phyloP scores from a whole-genome alignment of 1,284 basidiomycete genomes.

The Cryptococcus sp. region DNA sequence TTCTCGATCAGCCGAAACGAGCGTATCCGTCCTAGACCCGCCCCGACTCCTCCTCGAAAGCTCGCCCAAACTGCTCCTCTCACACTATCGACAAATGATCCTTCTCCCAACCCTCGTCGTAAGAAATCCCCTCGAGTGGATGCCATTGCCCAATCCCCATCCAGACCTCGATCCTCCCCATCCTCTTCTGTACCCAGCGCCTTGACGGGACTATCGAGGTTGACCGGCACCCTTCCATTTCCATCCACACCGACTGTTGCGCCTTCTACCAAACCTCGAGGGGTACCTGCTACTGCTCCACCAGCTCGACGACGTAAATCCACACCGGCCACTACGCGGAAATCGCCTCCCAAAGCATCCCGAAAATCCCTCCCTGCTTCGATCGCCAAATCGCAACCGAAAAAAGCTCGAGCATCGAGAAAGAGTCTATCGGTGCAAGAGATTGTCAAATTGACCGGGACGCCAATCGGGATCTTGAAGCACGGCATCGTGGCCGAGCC shows the following conservation, averaged over 20 bases:
- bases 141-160: neutral
- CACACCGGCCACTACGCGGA: neutral
- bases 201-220: neutral
- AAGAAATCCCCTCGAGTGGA: conserved; percentile 2
- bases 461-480: neutral
- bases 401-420: neutral
- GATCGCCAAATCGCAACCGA: neutral
- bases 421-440: conserved; percentile 1
- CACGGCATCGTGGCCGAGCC: neutral
- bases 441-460: neutral
- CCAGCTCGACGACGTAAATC: neutral
- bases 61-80: neutral
- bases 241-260: neutral
- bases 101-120: conserved; percentile 7
- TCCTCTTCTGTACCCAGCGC: too few relatives aligned
- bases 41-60: conserved; percentile 2
- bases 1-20: neutral
- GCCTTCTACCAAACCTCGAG: neutral
- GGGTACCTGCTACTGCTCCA: conserved; percentile 1
- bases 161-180: neutral
- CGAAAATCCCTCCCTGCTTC: conserved; percentile 1
- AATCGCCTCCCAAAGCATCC: neutral
- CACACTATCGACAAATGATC: neutral
- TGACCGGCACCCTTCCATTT: neutral
- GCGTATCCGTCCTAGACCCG: neutral